Evolutionary conservation across 2,329 filamentous ascomycete genomes (phyloP).

Genomic region (Fusarium continuum): DNA sequence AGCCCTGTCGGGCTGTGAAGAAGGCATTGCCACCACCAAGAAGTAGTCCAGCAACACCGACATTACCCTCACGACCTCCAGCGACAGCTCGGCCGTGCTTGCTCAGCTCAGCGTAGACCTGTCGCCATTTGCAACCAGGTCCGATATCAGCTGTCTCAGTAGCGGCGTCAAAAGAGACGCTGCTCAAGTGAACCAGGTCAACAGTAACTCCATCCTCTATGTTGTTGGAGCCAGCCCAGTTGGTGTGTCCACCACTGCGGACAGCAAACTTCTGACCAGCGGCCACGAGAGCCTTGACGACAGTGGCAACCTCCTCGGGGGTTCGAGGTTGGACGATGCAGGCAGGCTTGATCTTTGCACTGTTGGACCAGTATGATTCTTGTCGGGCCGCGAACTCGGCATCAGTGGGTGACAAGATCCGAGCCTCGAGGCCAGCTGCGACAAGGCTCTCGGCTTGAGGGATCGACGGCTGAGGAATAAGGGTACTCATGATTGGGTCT

Average conservation of each 20-base stretch:
- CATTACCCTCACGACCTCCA: slow-evolving; percentile 53
- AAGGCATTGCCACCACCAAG: slow-evolving; percentile 43
- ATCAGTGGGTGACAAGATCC: slow-evolving; percentile 8
- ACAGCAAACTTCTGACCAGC: slow-evolving; percentile 14
- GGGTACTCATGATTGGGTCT: slow-evolving; percentile 9
- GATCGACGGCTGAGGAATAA: neutral
- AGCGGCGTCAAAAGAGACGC: slow-evolving; percentile 17
- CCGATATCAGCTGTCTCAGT: slow-evolving; percentile 54
- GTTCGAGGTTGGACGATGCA: slow-evolving; percentile 24
- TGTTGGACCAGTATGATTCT: slow-evolving; percentile 34
- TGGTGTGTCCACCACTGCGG: slow-evolving; percentile 17
- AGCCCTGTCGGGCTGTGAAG: slow-evolving; percentile 52
- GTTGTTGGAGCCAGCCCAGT: slow-evolving; percentile 22
- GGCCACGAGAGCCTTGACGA: slow-evolving; percentile 17
- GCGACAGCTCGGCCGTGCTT: slow-evolving; percentile 51
- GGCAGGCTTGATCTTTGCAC: slow-evolving; percentile 26
- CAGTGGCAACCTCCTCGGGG: slow-evolving; percentile 8
- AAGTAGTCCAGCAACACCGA: slow-evolving; percentile 45
- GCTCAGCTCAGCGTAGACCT: slow-evolving; percentile 38
- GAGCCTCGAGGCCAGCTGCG: slow-evolving; percentile 16
- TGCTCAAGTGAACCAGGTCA: slow-evolving; percentile 23
- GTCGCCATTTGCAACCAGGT: slow-evolving; percentile 54
- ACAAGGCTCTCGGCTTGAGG: slow-evolving; percentile 10
- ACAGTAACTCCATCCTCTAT: slow-evolving; percentile 12
- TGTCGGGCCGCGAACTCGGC: slow-evolving; percentile 21